Percentiles rank a stretch among this genome's conserved stretches.
These are phyloP conservation scores for Oldenlandia corymbosa DNA, from an alignment of 257 asterid genomes.

Conservation along the genomic window DNA sequence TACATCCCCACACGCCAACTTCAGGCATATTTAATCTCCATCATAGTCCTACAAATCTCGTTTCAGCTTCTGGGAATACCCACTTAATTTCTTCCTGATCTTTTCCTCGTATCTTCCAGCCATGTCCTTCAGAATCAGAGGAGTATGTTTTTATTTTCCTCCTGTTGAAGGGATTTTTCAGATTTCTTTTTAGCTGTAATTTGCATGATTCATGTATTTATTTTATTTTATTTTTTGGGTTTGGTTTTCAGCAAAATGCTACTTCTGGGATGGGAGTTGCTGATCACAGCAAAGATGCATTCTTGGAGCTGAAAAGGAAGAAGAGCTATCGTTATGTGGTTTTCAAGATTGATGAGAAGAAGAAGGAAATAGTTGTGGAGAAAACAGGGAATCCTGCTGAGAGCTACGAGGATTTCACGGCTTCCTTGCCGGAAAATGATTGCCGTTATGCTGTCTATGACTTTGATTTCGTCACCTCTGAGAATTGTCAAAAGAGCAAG, in stretches of 20 bases:
- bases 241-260: slow-evolving; percentile 42
- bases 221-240: background rate
- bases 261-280: slow-evolving; percentile 56
- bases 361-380: slow-evolving; percentile 58
- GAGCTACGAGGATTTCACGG: slow-evolving; percentile 46
- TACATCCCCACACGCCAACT: slow-evolving; percentile 1
- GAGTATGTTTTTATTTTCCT: slow-evolving; percentile 20
- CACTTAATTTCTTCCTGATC: background rate
- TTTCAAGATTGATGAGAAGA: slow-evolving; percentile 61
- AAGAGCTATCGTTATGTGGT: slow-evolving; percentile 53
- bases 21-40: background rate
- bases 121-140: slow-evolving; percentile 40
- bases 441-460: slow-evolving; percentile 65
- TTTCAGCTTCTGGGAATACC: background rate
- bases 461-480: slow-evolving; percentile 60
- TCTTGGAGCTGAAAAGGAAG: slow-evolving; percentile 59
- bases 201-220: background rate
- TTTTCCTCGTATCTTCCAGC: slow-evolving; percentile 3
- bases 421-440: slow-evolving; percentile 54
- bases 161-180: background rate
- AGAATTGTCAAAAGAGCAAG: slow-evolving; percentile 74
- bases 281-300: slow-evolving; percentile 46
- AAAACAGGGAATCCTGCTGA: slow-evolving; percentile 53
- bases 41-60: background rate
- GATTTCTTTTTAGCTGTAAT: background rate